Evolutionary conservation across 306 rosid genomes (phyloP), one percentile per base, ranked within the genome.

Genomic region (Vigna reflexopilosa): DNA sequence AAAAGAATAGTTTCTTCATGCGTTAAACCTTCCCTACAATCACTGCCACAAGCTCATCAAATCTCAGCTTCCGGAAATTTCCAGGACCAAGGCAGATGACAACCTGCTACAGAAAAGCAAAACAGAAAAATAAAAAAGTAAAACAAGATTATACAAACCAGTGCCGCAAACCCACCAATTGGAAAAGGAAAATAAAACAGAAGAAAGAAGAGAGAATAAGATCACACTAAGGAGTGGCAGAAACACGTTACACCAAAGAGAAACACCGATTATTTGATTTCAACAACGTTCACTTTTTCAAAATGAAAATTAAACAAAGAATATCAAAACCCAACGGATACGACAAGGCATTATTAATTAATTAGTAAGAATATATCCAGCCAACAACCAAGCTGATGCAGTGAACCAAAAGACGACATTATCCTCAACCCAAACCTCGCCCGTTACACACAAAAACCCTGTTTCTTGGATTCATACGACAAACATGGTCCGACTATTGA

Each of bases 1-100:
- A 93, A 87, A 84, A 90, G 84, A 95, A 95, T 26, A 91, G 83
- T 83, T 89, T 92, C 97, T 88, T 95, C 98, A 95, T 92, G 66
- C 65, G 79, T 77, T 55, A 58, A 74, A 48, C 82, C 77, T 81
- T 63, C 15, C 70, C 79, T 34, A 16, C 70, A 72, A 67, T 51
- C 67, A 76, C 87, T 62, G 70, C 62, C 59, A 28, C 56, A 49
- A 79, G 85, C 44, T 81, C 87, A 86, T 81, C 61, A 76, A 84
- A 77, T 15, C 73, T 70, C 73, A 62, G 67, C 49, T 67, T 73
- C 44, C 72, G 36, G 70, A 71, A 44, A 64, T 72, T 50, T 64
- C 65, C 40, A 67, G 30, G 70, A 10, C 79, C 82, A 65, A 83
- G 64, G 82, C 49, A 75, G 80, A 55, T 44, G 68, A 78, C 34